phyloP scores from a whole-genome alignment of 306 rosid genomes.

The Prunus padus region DNA sequence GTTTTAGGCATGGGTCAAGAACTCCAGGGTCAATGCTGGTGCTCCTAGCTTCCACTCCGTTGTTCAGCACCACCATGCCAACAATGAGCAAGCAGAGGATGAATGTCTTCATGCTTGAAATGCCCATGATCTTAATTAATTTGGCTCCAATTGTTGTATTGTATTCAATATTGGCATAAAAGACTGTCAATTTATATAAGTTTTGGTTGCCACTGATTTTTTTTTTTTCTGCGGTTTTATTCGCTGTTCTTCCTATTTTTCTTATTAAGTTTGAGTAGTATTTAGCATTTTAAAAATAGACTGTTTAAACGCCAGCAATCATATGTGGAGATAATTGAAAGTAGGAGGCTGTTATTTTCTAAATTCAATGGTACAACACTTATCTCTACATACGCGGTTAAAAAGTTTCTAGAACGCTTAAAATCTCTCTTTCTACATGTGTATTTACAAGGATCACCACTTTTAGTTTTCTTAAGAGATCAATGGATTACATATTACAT shows the following conservation, averaged over 20 bases:
- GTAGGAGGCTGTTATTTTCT: neutral
- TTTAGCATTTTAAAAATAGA: neutral
- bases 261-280: neutral
- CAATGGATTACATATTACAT: too few relatives aligned
- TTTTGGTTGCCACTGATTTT: neutral
- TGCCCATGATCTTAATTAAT: neutral
- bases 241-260: neutral
- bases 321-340: neutral
- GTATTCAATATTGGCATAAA: neutral
- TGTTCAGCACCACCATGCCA: neutral
- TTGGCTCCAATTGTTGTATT: neutral
- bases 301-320: neutral
- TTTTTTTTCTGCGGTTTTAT: neutral
- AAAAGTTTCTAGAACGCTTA: too few relatives aligned
- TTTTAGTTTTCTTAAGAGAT: too few relatives aligned
- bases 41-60: fast-evolving
- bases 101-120: conserved; percentile 17
- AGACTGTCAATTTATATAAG: neutral
- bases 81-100: conserved; percentile 16
- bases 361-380: neutral
- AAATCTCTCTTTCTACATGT: too few relatives aligned
- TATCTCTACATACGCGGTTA: neutral
- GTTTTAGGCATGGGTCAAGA: neutral
- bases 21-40: neutral
- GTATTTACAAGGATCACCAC: too few relatives aligned